Evolutionary conservation across 352 stramenopile species (phyloP).

Genomic region (Phytophthora kernoviae): DNA sequence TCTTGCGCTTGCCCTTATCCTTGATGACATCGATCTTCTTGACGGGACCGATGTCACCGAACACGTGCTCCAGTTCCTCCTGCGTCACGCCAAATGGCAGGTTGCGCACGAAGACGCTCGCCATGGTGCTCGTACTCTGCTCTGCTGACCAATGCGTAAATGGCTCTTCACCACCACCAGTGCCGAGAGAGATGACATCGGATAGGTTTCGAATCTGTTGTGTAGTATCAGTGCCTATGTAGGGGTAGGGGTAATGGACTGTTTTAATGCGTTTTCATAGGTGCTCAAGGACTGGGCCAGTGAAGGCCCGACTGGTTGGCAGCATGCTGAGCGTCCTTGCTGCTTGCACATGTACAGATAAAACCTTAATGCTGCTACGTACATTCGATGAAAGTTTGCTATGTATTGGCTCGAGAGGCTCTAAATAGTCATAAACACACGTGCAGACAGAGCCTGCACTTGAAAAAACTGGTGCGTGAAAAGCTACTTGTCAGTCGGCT

Average conservation of each 20-base stretch:
- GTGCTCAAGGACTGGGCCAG: too few relatives aligned
- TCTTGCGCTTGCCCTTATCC: slow-evolving; percentile 86
- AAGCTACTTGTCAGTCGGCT: slow-evolving; percentile 21
- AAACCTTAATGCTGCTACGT: too few relatives aligned
- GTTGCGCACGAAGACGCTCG: slow-evolving; percentile 87
- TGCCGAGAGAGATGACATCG: too few relatives aligned
- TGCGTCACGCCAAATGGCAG: slow-evolving; percentile 86
- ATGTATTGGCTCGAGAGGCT: slow-evolving; percentile 30
- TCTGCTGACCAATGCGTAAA: slow-evolving; percentile 23
- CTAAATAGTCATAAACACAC: slow-evolving; percentile 35
- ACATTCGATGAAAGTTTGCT: slow-evolving; percentile 16
- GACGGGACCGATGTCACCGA: slow-evolving; percentile 80
- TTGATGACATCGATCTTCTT: slow-evolving; percentile 91
- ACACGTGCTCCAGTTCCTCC: slow-evolving; percentile 84
- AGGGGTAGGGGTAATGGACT: slow-evolving; percentile 1
- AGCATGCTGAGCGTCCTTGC: too few relatives aligned
- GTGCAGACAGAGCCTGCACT: background rate
- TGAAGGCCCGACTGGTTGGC: too few relatives aligned
- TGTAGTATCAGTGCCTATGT: too few relatives aligned
- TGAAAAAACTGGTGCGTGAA: background rate
- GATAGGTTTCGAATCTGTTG: too few relatives aligned
- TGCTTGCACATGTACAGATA: too few relatives aligned
- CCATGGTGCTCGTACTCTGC: slow-evolving; percentile 33
- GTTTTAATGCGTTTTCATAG: background rate
- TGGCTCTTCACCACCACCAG: slow-evolving; percentile 31